These are phyloP conservation scores for Arachnomyces sp. DNA, from an alignment of 2,329 filamentous ascomycete genomes.

Conservation along the genomic window DNA sequence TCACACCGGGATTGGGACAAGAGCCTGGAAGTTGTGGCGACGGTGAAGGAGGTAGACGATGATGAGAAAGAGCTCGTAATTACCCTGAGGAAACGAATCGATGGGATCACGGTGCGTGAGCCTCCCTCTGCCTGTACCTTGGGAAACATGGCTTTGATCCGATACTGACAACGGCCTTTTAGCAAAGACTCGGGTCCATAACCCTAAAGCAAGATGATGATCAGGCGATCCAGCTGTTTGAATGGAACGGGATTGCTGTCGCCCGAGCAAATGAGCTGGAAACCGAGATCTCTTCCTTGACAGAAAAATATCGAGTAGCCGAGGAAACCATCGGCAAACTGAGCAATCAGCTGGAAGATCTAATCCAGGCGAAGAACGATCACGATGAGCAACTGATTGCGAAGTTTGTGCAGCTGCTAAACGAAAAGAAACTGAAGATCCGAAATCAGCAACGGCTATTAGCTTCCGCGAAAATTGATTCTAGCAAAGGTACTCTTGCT, in stretches of 20 bases:
- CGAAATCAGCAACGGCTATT: constrained; percentile 52
- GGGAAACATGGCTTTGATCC: constrained; percentile 2
- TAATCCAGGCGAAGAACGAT: constrained; percentile 48
- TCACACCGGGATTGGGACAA: constrained; percentile 14
- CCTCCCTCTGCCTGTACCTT: neutral
- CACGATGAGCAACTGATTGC: constrained; percentile 50
- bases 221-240: constrained; percentile 47
- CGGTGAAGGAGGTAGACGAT: constrained; percentile 16
- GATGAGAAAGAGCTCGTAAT: constrained; percentile 30
- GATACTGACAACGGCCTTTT: constrained; percentile 7
- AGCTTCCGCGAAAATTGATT: constrained; percentile 40
- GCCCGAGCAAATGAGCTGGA: constrained; percentile 36
- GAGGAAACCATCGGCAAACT: constrained; percentile 45
- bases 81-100: constrained; percentile 34
- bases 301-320: constrained; percentile 34
- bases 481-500: constrained; percentile 22
- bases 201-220: constrained; percentile 44
- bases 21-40: constrained; percentile 26
- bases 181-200: constrained; percentile 49
- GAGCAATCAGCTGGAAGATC: constrained; percentile 47
- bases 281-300: constrained; percentile 33
- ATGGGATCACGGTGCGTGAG: constrained; percentile 40
- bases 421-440: constrained; percentile 58
- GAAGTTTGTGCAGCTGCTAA: constrained; percentile 51
- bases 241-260: constrained; percentile 47